Evolutionary conservation across 495 filamentous ascomycete genomes (phyloP).

Genomic region (Aspergillus ostianus): DNA sequence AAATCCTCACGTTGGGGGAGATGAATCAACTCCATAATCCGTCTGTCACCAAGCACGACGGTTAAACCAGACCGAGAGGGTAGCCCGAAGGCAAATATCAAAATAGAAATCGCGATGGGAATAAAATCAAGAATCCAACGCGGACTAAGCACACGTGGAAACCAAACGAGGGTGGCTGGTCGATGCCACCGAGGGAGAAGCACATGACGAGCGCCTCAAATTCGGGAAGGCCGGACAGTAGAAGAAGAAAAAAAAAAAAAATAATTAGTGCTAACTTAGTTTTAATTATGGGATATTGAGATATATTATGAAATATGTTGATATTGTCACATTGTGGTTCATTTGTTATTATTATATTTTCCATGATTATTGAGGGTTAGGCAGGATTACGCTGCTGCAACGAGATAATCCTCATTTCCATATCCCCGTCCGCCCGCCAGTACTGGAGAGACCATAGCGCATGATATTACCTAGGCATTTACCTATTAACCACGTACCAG

Average conservation of each 20-base stretch:
- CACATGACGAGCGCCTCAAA: not conserved
- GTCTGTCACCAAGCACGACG: not conserved
- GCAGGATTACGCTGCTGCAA: not conserved
- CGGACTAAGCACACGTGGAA: not conserved
- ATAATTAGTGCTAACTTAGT: not conserved
- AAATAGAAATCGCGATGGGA: not conserved
- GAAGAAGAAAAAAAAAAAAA: slow-evolving; percentile 1
- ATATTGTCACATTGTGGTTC: too few relatives aligned
- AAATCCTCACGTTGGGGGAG: not conserved
- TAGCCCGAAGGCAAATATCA: not conserved
- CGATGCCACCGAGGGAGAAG: not conserved
- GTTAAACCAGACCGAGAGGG: not conserved
- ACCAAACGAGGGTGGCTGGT: not conserved
- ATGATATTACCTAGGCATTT: too few relatives aligned
- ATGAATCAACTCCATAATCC: not conserved
- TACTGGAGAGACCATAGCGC: too few relatives aligned
- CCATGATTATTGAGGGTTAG: too few relatives aligned
- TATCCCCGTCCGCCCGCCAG: too few relatives aligned
- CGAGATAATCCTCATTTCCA: not conserved
- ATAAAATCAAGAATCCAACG: not conserved
- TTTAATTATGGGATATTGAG: too few relatives aligned
- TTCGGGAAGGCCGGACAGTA: not conserved
- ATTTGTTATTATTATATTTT: too few relatives aligned
- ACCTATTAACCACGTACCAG: too few relatives aligned
- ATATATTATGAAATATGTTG: too few relatives aligned